A percentile compares a stretch with the other conserved stretches of the same genome.
These are phyloP conservation scores for Salpingoeca rosetta DNA, from an alignment of 78 protist genomes.

Conservation along the genomic window DNA sequence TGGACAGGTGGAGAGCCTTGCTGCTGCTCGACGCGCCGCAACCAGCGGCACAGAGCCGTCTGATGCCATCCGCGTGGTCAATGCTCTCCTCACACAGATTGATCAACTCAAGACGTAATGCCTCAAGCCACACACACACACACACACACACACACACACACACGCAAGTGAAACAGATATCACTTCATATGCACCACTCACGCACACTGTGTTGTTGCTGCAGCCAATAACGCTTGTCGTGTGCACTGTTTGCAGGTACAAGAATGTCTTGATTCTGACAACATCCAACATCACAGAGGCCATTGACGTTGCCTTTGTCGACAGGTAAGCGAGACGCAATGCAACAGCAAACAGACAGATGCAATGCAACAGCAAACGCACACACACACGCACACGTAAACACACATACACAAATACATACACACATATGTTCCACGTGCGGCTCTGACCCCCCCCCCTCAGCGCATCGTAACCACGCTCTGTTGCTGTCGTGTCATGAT, in stretches of 20 bases:
- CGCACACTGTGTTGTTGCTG: too few relatives aligned
- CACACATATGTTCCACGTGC: too few relatives aligned
- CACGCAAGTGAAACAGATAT: too few relatives aligned
- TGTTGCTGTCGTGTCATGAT: constrained; percentile 58
- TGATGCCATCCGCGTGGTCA: constrained; percentile 93
- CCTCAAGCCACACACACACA: too few relatives aligned
- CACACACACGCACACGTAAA: background rate
- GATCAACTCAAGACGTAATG: constrained; percentile 67
- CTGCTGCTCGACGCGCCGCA: constrained; percentile 76
- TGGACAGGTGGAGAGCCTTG: constrained; percentile 76
- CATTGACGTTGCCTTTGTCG: constrained; percentile 29
- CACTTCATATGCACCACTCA: too few relatives aligned
- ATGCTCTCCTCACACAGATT: constrained; percentile 93
- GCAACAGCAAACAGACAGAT: too few relatives aligned
- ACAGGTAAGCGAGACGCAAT: background rate
- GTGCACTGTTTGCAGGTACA: too few relatives aligned
- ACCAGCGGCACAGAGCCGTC: constrained; percentile 79
- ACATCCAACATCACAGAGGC: constrained; percentile 86
- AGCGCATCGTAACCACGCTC: background rate
- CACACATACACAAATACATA: too few relatives aligned
- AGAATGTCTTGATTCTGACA: constrained; percentile 72
- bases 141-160: too few relatives aligned
- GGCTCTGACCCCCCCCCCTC: background rate
- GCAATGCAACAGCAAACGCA: background rate
- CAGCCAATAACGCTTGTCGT: too few relatives aligned